Conservation (phyloP, 306 rosid species). For the Carpinus fangiana region DNA sequence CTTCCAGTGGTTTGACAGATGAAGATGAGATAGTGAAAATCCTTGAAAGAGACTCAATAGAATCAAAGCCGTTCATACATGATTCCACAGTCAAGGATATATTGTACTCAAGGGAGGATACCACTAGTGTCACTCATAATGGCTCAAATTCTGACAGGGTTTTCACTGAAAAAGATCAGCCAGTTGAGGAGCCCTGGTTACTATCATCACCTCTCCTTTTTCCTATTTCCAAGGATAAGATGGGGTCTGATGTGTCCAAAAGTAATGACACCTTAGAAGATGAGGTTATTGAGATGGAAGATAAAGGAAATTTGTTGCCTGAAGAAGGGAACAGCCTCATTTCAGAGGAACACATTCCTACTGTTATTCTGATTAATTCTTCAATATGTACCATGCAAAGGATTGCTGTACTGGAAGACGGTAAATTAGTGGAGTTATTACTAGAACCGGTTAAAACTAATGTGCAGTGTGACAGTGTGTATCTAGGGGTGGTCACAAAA, state of each 20-base stretch:
- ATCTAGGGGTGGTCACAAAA: constrained; percentile 79
- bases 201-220: constrained; percentile 36
- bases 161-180: constrained; percentile 56
- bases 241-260: constrained; percentile 40
- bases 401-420: constrained; percentile 91
- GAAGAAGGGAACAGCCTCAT: constrained; percentile 46
- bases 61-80: constrained; percentile 34
- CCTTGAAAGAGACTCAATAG: constrained; percentile 46
- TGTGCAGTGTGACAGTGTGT: constrained; percentile 92
- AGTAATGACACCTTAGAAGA: constrained; percentile 37
- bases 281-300: constrained; percentile 42
- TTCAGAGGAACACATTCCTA: constrained; percentile 57
- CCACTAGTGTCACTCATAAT: constrained; percentile 21
- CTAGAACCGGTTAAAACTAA: constrained; percentile 91
- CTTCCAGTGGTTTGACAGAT: constrained; percentile 99
- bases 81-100: constrained; percentile 39
- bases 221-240: constrained; percentile 40
- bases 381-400: constrained; percentile 99
- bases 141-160: constrained; percentile 39
- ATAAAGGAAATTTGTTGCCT: constrained; percentile 46
- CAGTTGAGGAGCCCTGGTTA: constrained; percentile 94
- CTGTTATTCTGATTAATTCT: constrained; percentile 76
- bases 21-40: constrained; percentile 47
- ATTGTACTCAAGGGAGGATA: constrained; percentile 39
- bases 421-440: constrained; percentile 77